Evolutionary conservation across 2,329 filamentous ascomycete species (phyloP).

Genomic region (Sclerotinia spermophila): DNA sequence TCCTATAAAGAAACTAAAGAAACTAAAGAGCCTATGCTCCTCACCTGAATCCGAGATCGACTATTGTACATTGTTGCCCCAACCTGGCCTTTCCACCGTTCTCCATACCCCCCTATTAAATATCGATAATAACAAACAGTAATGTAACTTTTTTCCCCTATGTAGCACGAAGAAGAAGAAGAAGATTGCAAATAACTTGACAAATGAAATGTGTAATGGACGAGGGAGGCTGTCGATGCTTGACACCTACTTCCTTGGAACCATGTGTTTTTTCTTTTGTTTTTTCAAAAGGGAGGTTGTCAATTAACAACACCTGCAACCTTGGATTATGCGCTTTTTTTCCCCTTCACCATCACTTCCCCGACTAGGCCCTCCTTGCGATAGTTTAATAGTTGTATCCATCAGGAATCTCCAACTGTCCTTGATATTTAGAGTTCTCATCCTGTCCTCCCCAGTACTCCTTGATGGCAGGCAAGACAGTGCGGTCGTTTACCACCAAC

Average conservation of each 20-base stretch:
- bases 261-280: too few relatives aligned
- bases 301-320: too few relatives aligned
- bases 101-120: not conserved
- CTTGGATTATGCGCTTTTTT: too few relatives aligned
- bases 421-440: slow-evolving; percentile 34
- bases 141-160: not conserved
- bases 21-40: not conserved
- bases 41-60: not conserved
- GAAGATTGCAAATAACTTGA: too few relatives aligned
- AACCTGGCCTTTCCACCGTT: not conserved
- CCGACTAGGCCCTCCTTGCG: not conserved
- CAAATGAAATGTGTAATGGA: not conserved
- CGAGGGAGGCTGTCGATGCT: too few relatives aligned
- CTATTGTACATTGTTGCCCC: not conserved
- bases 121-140: not conserved
- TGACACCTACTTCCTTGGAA: too few relatives aligned
- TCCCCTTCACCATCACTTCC: not conserved
- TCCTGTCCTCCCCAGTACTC: slow-evolving; percentile 30
- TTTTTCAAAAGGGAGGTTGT: too few relatives aligned
- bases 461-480: slow-evolving; percentile 34
- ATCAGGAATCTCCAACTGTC: slow-evolving; percentile 35
- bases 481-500: slow-evolving; percentile 32
- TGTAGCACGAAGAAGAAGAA: too few relatives aligned
- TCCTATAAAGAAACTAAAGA: too few relatives aligned
- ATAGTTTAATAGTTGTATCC: slow-evolving; percentile 23